Base-by-base conservation (phyloP, 208 protist species). In the Hexamita inflata region DNA sequence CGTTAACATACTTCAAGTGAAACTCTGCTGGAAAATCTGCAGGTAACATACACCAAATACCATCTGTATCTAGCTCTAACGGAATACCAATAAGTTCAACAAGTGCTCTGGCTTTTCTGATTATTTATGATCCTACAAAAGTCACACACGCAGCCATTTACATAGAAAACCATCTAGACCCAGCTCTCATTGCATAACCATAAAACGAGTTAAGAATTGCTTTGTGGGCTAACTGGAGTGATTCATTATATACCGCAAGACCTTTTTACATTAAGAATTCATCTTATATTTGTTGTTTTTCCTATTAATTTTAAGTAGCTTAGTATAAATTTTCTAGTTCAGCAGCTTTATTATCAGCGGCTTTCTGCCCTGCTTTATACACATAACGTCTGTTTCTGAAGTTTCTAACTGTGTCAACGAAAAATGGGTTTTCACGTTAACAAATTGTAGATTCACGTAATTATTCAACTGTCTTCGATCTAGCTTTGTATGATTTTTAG, bases 131-230 rank as follows among this genome's bases (percentile, higher is more conserved):
- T 62, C 96, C 97, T 19, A 91, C 94, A 81, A 96, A 89, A 32
- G 90, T 94, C n/a, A 94, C 89, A 77, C 53, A 88, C 91, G 95
- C 97, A 24, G 96, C 97, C 96, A 99, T 99, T 80, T 98, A 94
- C 90, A 99, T 99, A 34, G 90, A 96, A 75, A 93, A 96, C 96
- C 97, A 99, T 34, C 96, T 84, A 30, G 94, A 91, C 0, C 84
- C 82, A 45, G 9, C 58, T 28, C 82, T 29, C 84, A 88, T 86
- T 9, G 88, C 86, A 76, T 88, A 88, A 9, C 97, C 96, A 85
- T 99, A 99, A 84, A 99, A 99, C 28, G 93, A 97, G 88, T 99
- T 99, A 29, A 99, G 87, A 84, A 99, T 99, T 82, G 95, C 98
- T 86, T 98, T 98, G 85, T 98, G 94, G 28, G 96, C 96, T 24